Base-by-base conservation (phyloP, 345 rosid species). In the Streptanthus diversifolius region DNA sequence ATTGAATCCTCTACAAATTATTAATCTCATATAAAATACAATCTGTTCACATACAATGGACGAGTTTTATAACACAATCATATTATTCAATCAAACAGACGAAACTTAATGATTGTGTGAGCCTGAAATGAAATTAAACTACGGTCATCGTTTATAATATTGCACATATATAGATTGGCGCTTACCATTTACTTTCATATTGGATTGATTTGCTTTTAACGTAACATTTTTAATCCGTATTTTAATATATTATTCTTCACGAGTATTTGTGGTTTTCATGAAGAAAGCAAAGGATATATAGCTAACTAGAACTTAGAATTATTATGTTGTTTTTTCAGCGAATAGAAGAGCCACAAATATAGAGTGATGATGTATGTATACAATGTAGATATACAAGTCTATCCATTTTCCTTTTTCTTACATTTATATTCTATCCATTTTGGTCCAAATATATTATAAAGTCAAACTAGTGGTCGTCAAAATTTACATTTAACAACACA, bases 291-390 rank as follows among this genome's bases (percentile, higher is more conserved):
- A 5, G 7, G 7, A 30, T 30, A 30, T 30, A 30, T 30, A 33
- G 3, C 3, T 32, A 32, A 2, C 1, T 32, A 32, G 12, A 33
- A 37, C 41, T 29, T 10, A 11, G 14, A 37, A 37, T 14, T 10
- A 37, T 37, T 37, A 37, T 12, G 4, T 11, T 5, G 7, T 32
- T 56, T 33, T 1, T 8, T 10, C 73, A 75, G 63, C 17, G 55
- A 51, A 40, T 30, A 32, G 56, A 67, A 75, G 73, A 75, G 79
- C 68, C 78, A 29, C 35, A 56, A 6, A 21, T 36, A 0, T 18
- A 52, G 60, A 40, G 4, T 29, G 21, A 27, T 62, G 5, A 37
- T 35, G 21, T 44, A 36, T 12, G 5, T 27, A 25, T 19, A 40
- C 6, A 22, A 14, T 41, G 36, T 52, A 22, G 13, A 45, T 49